phyloP scores from a whole-genome alignment of 345 rosid genomes.

The Brassica nigra region DNA sequence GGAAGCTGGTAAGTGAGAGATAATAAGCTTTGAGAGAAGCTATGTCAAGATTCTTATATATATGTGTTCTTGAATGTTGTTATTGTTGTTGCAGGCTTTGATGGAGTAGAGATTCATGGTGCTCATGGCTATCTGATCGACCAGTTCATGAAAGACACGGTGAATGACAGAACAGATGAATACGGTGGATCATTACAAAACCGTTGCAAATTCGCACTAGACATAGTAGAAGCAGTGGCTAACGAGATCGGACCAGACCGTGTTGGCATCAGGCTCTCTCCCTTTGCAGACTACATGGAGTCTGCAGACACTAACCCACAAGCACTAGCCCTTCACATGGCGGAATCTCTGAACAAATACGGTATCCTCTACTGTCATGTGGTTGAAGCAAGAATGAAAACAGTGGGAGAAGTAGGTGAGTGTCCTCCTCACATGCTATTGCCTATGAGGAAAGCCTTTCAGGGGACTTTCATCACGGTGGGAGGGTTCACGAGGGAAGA shows the following conservation, averaged over 20 bases:
- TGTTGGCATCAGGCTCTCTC: conserved; percentile 76
- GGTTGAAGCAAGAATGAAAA: conserved; percentile 66
- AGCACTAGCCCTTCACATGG: conserved; percentile 67
- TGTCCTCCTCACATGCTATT: conserved; percentile 42
- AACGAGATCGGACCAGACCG: conserved; percentile 72
- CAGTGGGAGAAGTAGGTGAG: conserved; percentile 28
- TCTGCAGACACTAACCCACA: conserved; percentile 65
- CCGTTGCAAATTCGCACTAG: conserved; percentile 63
- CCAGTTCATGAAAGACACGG: conserved; percentile 72
- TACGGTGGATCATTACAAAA: conserved; percentile 73
- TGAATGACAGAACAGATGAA: conserved; percentile 70
- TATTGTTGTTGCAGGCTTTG: conserved; percentile 49
- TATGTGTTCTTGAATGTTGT: not conserved
- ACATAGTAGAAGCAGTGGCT: conserved; percentile 61
- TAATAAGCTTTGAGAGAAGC: not conserved
- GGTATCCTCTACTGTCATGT: conserved; percentile 68
- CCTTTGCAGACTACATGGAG: conserved; percentile 53
- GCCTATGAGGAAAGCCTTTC: conserved; percentile 70
- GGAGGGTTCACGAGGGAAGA: conserved; percentile 62
- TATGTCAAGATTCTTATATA: not conserved
- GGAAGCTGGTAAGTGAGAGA: conserved; percentile 58
- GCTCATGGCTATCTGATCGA: conserved; percentile 71
- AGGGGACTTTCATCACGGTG: conserved; percentile 60
- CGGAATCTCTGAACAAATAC: conserved; percentile 54
- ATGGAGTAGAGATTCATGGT: conserved; percentile 83